These are phyloP conservation scores for Colletotrichum australisinense DNA, from an alignment of 2,329 filamentous ascomycete species.

Conservation along the genomic window DNA sequence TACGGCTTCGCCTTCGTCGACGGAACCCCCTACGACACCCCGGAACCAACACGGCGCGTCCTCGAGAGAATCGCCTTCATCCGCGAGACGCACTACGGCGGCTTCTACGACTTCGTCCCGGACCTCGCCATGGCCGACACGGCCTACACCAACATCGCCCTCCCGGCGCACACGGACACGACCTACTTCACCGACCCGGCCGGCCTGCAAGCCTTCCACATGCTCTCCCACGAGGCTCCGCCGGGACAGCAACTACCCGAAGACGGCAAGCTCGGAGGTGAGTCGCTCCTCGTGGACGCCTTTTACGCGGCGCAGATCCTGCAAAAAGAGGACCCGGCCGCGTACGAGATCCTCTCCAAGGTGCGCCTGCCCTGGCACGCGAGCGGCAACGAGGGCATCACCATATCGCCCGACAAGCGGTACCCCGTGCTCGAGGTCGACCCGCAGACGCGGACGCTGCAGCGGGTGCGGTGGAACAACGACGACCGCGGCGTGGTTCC, in stretches of 20 bases:
- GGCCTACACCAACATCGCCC: conserved; percentile 87
- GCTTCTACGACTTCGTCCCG: conserved; percentile 83
- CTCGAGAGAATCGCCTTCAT: conserved; percentile 88
- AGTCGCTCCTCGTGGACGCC: conserved; percentile 86
- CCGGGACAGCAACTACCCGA: conserved; percentile 42
- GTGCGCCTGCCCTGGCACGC: conserved; percentile 80
- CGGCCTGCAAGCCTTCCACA: conserved; percentile 91
- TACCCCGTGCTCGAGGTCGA: conserved; percentile 80
- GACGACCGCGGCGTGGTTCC: conserved; percentile 82
- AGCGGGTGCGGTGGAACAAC: conserved; percentile 91
- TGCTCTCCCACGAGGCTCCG: conserved; percentile 81
- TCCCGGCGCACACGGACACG: conserved; percentile 91
- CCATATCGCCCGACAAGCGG: conserved; percentile 76
- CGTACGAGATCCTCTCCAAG: conserved; percentile 68
- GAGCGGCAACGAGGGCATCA: conserved; percentile 88
- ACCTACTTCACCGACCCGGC: conserved; percentile 96
- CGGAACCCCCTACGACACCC: conserved; percentile 71
- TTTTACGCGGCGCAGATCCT: conserved; percentile 78
- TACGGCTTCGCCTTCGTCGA: conserved; percentile 85
- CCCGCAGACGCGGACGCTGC: conserved; percentile 45
- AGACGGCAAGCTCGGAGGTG: conserved; percentile 67
- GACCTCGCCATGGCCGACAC: conserved; percentile 90
- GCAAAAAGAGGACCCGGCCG: conserved; percentile 59
- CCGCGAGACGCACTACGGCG: conserved; percentile 90
- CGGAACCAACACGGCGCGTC: conserved; percentile 78